Percentiles rank a stretch among this genome's conserved stretches.
phyloP scores from a whole-genome alignment of 2,329 filamentous ascomycete species.

The Beauveria brongniartii region DNA sequence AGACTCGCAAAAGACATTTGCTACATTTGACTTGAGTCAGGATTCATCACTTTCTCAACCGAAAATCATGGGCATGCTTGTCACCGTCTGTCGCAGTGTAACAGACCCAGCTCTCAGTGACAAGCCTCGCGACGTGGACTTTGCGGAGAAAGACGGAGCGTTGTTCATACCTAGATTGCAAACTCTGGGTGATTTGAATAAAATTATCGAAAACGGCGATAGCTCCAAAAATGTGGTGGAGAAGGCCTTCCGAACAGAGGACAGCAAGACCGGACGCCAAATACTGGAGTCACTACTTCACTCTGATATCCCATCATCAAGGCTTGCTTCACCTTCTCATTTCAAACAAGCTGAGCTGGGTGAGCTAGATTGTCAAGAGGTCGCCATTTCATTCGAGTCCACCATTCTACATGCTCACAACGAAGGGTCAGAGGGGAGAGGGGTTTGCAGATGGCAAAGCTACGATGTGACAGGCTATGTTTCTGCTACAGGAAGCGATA shows the following conservation, averaged over 20 bases:
- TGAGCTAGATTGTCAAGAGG: constrained; percentile 23
- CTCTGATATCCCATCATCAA: neutral
- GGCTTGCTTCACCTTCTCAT: neutral
- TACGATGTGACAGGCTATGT: constrained; percentile 34
- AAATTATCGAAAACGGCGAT: constrained; percentile 31
- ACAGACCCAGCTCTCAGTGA: constrained; percentile 2
- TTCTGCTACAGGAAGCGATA: constrained; percentile 24
- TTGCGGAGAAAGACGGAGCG: constrained; percentile 27
- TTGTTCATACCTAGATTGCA: constrained; percentile 38
- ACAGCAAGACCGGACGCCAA: neutral
- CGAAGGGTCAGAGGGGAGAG: neutral
- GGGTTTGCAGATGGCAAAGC: neutral
- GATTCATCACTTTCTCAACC: constrained; percentile 16
- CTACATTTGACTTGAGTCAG: constrained; percentile 33
- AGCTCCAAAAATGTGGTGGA: constrained; percentile 8
- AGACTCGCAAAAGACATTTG: constrained; percentile 33
- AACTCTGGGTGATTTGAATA: constrained; percentile 33
- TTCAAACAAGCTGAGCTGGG: neutral
- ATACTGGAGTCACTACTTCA: neutral
- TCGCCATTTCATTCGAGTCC: constrained; percentile 32
- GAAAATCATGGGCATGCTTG: constrained; percentile 17
- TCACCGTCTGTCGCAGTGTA: constrained; percentile 21
- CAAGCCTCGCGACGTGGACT: constrained; percentile 33
- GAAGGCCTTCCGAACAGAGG: constrained; percentile 16
- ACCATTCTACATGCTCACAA: constrained; percentile 24